phyloP scores from a whole-genome alignment of 2,329 filamentous ascomycete genomes.

The Cytospora paraplurivora region DNA sequence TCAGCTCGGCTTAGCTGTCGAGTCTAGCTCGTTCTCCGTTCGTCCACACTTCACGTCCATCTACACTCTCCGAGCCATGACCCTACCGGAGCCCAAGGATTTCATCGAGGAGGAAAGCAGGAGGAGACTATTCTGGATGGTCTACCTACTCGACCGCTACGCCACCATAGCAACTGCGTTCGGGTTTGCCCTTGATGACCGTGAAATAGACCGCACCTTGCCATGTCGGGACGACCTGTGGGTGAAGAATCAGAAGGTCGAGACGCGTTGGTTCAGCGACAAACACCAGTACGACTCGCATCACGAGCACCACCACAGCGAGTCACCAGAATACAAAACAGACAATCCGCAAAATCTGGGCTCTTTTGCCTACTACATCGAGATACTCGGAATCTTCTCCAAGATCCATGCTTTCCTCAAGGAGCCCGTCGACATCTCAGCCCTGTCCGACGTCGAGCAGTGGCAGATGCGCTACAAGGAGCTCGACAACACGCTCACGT shows the following conservation, averaged over 20 bases:
- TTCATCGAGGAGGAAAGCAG: conserved; percentile 90
- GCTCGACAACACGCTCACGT: conserved; percentile 75
- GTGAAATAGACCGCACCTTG: conserved; percentile 83
- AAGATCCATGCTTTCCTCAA: conserved; percentile 88
- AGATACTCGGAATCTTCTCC: conserved; percentile 83
- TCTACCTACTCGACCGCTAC: conserved; percentile 87
- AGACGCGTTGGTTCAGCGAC: conserved; percentile 76
- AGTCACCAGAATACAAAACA: conserved; percentile 60
- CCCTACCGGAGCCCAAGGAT: conserved; percentile 78
- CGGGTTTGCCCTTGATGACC: conserved; percentile 86
- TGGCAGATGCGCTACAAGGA: conserved; percentile 89
- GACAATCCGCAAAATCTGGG: conserved; percentile 80
- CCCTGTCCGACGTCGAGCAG: conserved; percentile 79
- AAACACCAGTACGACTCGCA: conserved; percentile 23
- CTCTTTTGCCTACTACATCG: conserved; percentile 86
- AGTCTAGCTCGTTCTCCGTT: conserved; percentile 76
- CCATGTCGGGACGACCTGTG: conserved; percentile 88
- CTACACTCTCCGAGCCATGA: conserved; percentile 83
- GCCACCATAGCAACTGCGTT: conserved; percentile 90
- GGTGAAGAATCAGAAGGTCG: conserved; percentile 78
- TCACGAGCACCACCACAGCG: conserved; percentile 21
- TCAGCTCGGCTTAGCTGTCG: conserved; percentile 81
- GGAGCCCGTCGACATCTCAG: conserved; percentile 84
- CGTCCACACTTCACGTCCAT: conserved; percentile 82
- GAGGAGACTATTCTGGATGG: conserved; percentile 88